A percentile compares a stretch with the other conserved stretches of the same genome.
Evolutionary conservation across 306 rosid species (phyloP).

Genomic region (Vigna reflexopilosa): DNA sequence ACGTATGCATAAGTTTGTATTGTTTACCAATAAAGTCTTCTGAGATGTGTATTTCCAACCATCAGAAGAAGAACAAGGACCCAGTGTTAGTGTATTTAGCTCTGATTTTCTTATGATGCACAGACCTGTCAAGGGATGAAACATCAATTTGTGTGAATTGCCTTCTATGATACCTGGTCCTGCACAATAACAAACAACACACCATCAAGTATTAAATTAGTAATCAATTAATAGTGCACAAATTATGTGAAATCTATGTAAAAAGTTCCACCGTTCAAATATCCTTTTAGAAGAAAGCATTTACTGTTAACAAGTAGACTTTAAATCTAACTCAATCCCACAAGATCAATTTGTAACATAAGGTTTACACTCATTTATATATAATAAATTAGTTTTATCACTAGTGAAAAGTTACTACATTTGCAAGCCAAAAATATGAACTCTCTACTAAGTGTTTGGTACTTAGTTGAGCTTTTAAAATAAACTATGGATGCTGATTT

Average conservation of each 20-base stretch:
- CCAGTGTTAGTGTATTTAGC: slow-evolving; percentile 53
- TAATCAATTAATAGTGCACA: not conserved
- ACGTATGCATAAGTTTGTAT: slow-evolving; percentile 72
- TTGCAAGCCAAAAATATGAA: too few relatives aligned
- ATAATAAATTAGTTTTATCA: too few relatives aligned
- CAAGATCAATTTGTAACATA: too few relatives aligned
- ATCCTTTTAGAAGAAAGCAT: too few relatives aligned
- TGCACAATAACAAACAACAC: slow-evolving; percentile 13
- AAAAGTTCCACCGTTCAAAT: not conserved
- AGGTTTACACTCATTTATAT: too few relatives aligned
- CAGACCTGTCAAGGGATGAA: slow-evolving; percentile 79
- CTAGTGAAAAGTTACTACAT: too few relatives aligned
- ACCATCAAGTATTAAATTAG: not conserved
- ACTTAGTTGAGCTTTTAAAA: too few relatives aligned
- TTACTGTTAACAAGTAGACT: too few relatives aligned
- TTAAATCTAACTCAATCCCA: too few relatives aligned
- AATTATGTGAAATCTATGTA: not conserved
- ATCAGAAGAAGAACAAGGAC: slow-evolving; percentile 63
- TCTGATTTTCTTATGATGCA: slow-evolving; percentile 59
- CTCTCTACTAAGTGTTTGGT: too few relatives aligned
- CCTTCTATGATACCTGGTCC: slow-evolving; percentile 48
- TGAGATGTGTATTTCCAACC: slow-evolving; percentile 64
- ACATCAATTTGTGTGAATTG: slow-evolving; percentile 54
- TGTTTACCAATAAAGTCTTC: slow-evolving; percentile 47
- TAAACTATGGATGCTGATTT: too few relatives aligned